Evolutionary conservation across 73 alveolate genomes (phyloP), one percentile per base, ranked within the genome.

Genomic region (Effrenium voratum): DNA sequence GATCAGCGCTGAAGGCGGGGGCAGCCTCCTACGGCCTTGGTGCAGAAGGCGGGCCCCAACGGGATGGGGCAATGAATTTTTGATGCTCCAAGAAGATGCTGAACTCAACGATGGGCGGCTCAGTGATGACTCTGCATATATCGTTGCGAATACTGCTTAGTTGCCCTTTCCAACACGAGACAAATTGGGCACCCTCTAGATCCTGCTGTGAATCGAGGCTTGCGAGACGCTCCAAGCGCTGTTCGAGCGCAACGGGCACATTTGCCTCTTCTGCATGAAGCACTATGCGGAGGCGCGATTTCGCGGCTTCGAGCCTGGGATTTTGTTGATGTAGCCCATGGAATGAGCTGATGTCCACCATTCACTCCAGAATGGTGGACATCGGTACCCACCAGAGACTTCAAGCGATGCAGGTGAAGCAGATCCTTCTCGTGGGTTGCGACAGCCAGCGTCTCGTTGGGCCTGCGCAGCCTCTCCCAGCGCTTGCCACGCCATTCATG

Each of bases 181-280:
- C n/a, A n/a, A n/a, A n/a, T n/a, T n/a, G n/a, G n/a, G n/a, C n/a
- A n/a, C n/a, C n/a, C n/a, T n/a, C n/a, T n/a, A n/a, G n/a, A n/a
- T n/a, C n/a, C n/a, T n/a, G n/a, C n/a, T n/a, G n/a, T 52, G 40
- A 70, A 28, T 24, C 45, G 41, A 91, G 98, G 98, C 98, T 26
- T 30, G 91, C 32, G 98, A 91, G 66, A 91, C 98, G 34, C 79
- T 91, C 91, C 98, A 91, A 40, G 98, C 98, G 36, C 60, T 91
- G 66, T 91, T 91, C 79, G 98, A 91, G 79, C 98, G 90, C 77
- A 91, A 91, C 38, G 91, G 91, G 43, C 98, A 91, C 87, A 91
- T 91, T 76, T 91, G 98, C 60, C 57, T 91, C 49, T 91, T 91
- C 90, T 91, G 98, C 98, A 91, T 91, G 98, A 70, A 91, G 91